Base-by-base conservation (phyloP, 1,139 yeast species). In the Taphrina wiesneri region DNA sequence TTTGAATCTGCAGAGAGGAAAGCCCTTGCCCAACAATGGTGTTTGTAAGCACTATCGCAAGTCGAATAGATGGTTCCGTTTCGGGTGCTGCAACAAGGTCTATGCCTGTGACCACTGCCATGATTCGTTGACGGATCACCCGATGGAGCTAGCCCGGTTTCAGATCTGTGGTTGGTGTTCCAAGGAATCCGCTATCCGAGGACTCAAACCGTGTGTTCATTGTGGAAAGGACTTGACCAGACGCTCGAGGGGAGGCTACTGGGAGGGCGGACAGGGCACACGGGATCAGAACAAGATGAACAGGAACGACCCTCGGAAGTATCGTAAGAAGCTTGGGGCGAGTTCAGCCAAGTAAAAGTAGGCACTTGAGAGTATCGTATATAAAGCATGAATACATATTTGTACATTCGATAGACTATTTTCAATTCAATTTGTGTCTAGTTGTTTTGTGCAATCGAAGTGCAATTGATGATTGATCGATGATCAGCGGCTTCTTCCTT, bases 191-290 rank as follows among this genome's bases (percentile, higher is more conserved):
- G 74, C 75, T 65, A 77, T 78, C 65, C 53, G 45, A 41, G 70
- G 75, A 39, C 73, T 73, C 26, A 60, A 53, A 45, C 57, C 67
- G 13, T 65, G 67, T 41, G 45, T 56, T 2, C 60, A 49, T 36
- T 65, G 67, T 53, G 67, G 64, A 5, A 36, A 61, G 19, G 59
- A 63, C 34, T 26, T 63, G 36, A 56, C 63, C 21, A 25, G 59
- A 25, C 47, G 59, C 13, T 54, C 59, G 7, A 36, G 65, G 23
- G 63, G 66, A 32, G 77, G 79, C 15, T 79, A 79, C 70, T 79
- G 82, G 82, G 82, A 79, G 67, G 82, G 82, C 28, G 82, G 82
- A 0, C 73, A 73, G 51, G 82, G 82, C 1, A 77, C 79, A n/a
- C 74, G 82, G 23, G 80, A 79, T 67, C 75, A 73, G 36, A 70